Conservation (phyloP, 257 asterid species). For the Orobanche coerulescens region DNA sequence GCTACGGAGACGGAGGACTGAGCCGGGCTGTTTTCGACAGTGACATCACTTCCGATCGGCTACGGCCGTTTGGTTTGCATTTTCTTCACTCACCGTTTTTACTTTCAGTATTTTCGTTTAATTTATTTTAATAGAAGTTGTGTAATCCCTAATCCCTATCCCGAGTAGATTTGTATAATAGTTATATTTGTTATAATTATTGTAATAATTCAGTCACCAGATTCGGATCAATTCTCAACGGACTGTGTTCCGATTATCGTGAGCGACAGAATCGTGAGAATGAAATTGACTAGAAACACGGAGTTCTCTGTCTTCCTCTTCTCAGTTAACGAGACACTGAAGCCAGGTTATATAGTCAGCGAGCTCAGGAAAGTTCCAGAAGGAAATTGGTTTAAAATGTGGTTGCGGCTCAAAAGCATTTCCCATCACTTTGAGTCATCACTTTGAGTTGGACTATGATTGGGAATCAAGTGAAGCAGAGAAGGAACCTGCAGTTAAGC, state of each 20-base stretch:
- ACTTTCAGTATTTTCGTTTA: too few relatives aligned
- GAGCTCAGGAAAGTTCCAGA: conserved; percentile 22
- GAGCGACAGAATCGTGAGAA: conserved; percentile 4
- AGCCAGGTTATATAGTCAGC: not conserved
- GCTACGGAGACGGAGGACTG: too few relatives aligned
- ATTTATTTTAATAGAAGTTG: too few relatives aligned
- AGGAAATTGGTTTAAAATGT: conserved; percentile 67
- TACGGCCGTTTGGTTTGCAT: too few relatives aligned
- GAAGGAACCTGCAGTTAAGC: conserved; percentile 59
- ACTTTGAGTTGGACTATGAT: conserved; percentile 89
- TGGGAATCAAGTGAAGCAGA: conserved; percentile 78
- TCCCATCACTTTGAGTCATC: conserved; percentile 79
- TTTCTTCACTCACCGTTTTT: too few relatives aligned
- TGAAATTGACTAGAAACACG: not conserved
- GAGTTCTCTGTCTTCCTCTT: conserved; percentile 1
- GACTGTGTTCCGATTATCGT: not conserved
- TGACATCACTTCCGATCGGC: too few relatives aligned
- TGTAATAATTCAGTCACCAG: too few relatives aligned
- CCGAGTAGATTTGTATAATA: too few relatives aligned
- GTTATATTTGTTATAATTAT: too few relatives aligned
- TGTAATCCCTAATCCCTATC: too few relatives aligned
- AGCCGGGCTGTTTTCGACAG: too few relatives aligned
- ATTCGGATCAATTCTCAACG: too few relatives aligned
- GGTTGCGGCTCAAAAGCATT: conserved; percentile 53
- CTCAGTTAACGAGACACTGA: not conserved